phyloP scores from a whole-genome alignment of 2,329 filamentous ascomycete species.

The Fusarium sulawesiense region DNA sequence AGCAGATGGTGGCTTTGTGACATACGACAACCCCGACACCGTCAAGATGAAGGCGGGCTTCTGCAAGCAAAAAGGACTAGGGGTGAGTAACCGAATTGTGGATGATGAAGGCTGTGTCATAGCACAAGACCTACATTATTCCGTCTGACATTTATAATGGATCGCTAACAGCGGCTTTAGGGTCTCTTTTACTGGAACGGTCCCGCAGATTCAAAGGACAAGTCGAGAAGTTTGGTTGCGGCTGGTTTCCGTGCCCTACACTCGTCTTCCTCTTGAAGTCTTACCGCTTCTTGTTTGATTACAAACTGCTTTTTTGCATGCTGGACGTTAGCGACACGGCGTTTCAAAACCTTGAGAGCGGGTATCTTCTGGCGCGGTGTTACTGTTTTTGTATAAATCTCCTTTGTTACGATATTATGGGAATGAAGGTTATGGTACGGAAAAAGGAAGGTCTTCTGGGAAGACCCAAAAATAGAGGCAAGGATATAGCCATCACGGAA shows the following conservation, averaged over 20 bases:
- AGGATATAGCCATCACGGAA: conserved; percentile 13
- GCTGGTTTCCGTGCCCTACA: conserved; percentile 70
- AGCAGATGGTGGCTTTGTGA: conserved; percentile 80
- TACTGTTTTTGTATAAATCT: conserved; percentile 9
- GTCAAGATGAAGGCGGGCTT: conserved; percentile 80
- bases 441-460: conserved; percentile 24
- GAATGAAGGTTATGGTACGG: conserved; percentile 31
- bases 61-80: conserved; percentile 76
- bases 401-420: conserved; percentile 12
- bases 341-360: conserved; percentile 36
- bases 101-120: conserved; percentile 14
- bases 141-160: background rate
- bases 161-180: conserved; percentile 52
- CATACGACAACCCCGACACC: conserved; percentile 82
- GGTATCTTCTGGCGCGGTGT: conserved; percentile 34
- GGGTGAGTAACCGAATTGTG: conserved; percentile 57
- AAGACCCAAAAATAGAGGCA: conserved; percentile 33
- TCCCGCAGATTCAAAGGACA: conserved; percentile 73
- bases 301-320: conserved; percentile 28
- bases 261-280: conserved; percentile 48
- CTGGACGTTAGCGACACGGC: conserved; percentile 31
- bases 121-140: conserved; percentile 22
- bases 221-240: conserved; percentile 67
- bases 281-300: conserved; percentile 19
- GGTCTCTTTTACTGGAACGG: conserved; percentile 87